Percentiles rank a stretch among this genome's conserved stretches.
Evolutionary conservation across 768 basidiomycete species (phyloP).

Genomic region (Boletus pseudopeckii): DNA sequence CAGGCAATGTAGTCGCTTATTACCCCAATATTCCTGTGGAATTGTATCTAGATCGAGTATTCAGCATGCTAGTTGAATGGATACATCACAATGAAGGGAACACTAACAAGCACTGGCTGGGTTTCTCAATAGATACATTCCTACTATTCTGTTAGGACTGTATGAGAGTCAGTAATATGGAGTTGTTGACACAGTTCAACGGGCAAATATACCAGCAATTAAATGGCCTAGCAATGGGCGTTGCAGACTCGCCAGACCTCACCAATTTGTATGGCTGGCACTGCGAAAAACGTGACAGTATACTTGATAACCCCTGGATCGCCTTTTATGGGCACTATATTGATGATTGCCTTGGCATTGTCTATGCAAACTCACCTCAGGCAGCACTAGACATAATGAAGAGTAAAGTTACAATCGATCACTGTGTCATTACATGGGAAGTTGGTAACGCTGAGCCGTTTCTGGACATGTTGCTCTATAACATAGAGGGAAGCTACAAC

Average conservation of each 20-base stretch:
- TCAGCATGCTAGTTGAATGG: no score
- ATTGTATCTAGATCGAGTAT: neutral
- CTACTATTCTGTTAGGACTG: no score
- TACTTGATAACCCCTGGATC: no score
- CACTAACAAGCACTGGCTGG: no score
- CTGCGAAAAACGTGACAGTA: neutral
- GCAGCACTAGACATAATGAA: neutral
- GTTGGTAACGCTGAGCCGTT: neutral
- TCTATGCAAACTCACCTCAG: neutral
- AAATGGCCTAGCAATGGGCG: slow-evolving; percentile 4
- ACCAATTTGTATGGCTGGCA: slow-evolving; percentile 4
- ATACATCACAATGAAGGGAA: no score
- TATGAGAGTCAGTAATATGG: neutral
- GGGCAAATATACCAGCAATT: neutral
- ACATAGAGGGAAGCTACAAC: neutral
- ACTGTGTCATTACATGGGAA: neutral
- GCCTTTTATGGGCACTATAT: neutral
- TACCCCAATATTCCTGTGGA: slow-evolving; percentile 1
- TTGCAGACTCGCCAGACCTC: slow-evolving; percentile 5
- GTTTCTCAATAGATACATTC: no score
- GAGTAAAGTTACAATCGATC: neutral
- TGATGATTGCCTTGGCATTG: neutral
- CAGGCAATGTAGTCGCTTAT: neutral
- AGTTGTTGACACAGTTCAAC: neutral
- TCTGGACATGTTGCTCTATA: slow-evolving; percentile 1